phyloP scores from a whole-genome alignment of 2,329 filamentous ascomycete genomes.

The Fusarium begoniae region DNA sequence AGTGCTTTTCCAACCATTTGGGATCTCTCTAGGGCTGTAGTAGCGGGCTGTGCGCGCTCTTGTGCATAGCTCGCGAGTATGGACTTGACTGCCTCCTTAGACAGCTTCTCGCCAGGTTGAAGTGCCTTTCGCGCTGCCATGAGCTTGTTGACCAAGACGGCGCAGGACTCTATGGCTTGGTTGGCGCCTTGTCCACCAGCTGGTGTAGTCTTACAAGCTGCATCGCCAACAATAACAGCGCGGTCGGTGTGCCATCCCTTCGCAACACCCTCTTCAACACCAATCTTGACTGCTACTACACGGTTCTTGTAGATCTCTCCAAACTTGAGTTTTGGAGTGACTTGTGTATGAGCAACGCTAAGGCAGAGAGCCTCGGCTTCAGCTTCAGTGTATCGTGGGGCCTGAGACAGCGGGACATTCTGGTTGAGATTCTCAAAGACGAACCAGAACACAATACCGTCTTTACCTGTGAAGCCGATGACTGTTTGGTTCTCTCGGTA shows the following conservation, averaged over 20 bases:
- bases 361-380: neutral
- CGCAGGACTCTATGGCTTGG: neutral
- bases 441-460: neutral
- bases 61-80: neutral
- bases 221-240: neutral
- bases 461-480: neutral
- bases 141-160: neutral
- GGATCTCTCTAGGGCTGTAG: neutral
- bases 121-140: neutral
- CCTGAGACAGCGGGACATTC: neutral
- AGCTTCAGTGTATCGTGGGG: neutral
- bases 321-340: neutral
- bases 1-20: neutral
- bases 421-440: neutral
- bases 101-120: accelerated
- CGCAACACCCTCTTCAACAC: neutral
- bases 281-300: neutral
- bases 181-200: neutral
- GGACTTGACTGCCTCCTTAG: neutral
- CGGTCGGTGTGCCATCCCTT: neutral
- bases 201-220: neutral
- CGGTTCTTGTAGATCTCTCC: neutral
- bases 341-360: neutral
- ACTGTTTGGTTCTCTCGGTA: neutral
- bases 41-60: neutral